These are phyloP conservation scores for Pseudogymnoascus sp. DNA, from an alignment of 2,329 filamentous ascomycete species.

Conservation along the genomic window DNA sequence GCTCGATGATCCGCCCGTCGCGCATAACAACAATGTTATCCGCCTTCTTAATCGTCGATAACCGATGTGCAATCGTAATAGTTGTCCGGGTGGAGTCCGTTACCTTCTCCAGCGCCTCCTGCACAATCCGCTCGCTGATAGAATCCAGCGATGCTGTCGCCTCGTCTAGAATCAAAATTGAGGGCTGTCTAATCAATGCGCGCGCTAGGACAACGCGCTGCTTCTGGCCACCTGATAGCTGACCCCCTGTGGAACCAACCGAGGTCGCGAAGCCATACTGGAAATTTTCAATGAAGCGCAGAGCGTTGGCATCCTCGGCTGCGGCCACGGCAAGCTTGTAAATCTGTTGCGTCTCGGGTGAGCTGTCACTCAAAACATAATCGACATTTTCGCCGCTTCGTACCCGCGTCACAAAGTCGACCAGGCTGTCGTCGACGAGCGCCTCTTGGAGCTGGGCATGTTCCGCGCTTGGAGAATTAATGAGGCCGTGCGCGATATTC, in stretches of 20 bases:
- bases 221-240: slow-evolving; percentile 49
- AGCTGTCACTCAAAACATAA: slow-evolving; percentile 10
- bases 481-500: slow-evolving; percentile 43
- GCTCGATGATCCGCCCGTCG: slow-evolving; percentile 31
- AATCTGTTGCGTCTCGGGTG: background rate
- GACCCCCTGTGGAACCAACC: slow-evolving; percentile 44
- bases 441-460: slow-evolving; percentile 36
- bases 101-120: slow-evolving; percentile 31
- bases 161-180: slow-evolving; percentile 52
- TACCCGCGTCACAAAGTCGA: slow-evolving; percentile 36
- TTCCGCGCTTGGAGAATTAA: slow-evolving; percentile 32
- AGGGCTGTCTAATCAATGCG: slow-evolving; percentile 47
- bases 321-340: slow-evolving; percentile 24
- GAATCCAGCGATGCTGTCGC: slow-evolving; percentile 54
- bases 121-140: slow-evolving; percentile 46
- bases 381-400: background rate
- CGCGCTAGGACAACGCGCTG: slow-evolving; percentile 52
- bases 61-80: slow-evolving; percentile 34
- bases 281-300: slow-evolving; percentile 44
- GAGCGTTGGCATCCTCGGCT: slow-evolving; percentile 50
- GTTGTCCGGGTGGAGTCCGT: slow-evolving; percentile 30
- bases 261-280: slow-evolving; percentile 41
- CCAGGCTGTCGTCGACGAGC: slow-evolving; percentile 29
- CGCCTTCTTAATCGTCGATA: slow-evolving; percentile 33
- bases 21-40: slow-evolving; percentile 36